Evolutionary conservation across 129 eudicot species (phyloP).

Genomic region (Kitagawia praeruptora): DNA sequence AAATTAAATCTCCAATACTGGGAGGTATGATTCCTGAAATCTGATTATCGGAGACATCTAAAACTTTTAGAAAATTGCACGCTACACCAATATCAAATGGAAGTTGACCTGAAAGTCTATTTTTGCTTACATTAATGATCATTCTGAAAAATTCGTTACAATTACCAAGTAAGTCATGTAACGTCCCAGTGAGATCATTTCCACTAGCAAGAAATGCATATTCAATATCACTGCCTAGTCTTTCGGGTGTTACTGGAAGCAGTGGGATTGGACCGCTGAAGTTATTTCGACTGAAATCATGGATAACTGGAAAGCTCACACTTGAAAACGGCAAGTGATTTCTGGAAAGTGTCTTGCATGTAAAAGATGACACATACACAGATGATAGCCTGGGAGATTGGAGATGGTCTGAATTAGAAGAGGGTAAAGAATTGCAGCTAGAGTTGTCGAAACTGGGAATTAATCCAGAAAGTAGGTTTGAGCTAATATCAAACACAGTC

Average conservation of each 20-base stretch:
- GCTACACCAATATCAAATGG: conserved; percentile 22
- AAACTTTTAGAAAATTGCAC: conserved; percentile 28
- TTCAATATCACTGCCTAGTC: not conserved
- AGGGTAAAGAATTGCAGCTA: not conserved
- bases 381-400: not conserved
- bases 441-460: conserved; percentile 4
- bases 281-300: conserved; percentile 8
- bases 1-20: conserved; percentile 18
- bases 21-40: conserved; percentile 35
- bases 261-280: conserved; percentile 6
- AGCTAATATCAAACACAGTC: conserved; percentile 5
- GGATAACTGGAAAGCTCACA: conserved; percentile 1
- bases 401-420: not conserved
- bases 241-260: conserved; percentile 6
- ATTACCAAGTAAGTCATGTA: conserved; percentile 14
- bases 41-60: conserved; percentile 34
- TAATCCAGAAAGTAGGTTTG: conserved; percentile 3
- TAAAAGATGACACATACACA: not conserved
- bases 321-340: conserved; percentile 1
- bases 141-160: conserved; percentile 20
- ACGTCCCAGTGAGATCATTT: conserved; percentile 32
- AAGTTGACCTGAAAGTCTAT: conserved; percentile 30
- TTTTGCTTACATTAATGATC: conserved; percentile 34
- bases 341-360: conserved; percentile 1
- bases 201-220: conserved; percentile 15